These are phyloP conservation scores for Eucalyptus victrix DNA, from an alignment of 345 rosid genomes.

Conservation along the genomic window DNA sequence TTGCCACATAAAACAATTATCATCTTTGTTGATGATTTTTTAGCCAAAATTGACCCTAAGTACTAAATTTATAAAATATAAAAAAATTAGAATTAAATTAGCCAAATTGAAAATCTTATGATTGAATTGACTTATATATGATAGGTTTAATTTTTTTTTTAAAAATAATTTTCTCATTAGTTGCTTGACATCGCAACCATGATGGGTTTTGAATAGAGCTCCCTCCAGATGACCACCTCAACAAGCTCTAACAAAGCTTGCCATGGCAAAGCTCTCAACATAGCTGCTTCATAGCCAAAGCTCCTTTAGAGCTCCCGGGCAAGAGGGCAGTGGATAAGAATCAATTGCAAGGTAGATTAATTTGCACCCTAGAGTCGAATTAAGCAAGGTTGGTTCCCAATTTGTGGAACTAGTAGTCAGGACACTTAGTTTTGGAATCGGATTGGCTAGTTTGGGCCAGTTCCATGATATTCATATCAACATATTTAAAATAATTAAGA, in stretches of 20 bases:
- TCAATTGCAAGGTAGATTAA: no score
- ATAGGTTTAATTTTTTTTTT: neutral
- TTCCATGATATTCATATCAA: no score
- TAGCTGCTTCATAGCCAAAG: neutral
- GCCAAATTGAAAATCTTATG: neutral
- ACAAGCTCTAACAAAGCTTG: neutral
- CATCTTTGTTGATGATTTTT: neutral
- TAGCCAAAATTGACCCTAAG: neutral
- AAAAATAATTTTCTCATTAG: neutral
- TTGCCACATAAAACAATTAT: accelerated
- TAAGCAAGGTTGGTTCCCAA: neutral
- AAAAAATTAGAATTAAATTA: neutral
- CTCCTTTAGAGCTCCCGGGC: neutral
- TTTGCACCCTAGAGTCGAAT: no score
- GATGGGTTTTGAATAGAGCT: neutral
- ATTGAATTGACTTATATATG: accelerated
- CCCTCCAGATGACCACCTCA: neutral
- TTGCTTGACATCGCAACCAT: neutral
- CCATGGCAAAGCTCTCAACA: neutral
- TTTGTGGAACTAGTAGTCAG: accelerated
- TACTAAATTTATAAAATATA: neutral
- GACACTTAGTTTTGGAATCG: neutral
- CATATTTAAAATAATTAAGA: neutral
- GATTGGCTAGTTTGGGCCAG: accelerated
- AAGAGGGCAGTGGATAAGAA: accelerated